A percentile compares a stretch with the other conserved stretches of the same genome.
Conservation (phyloP, 2,329 filamentous ascomycete species). For the Diatrype stigma region DNA sequence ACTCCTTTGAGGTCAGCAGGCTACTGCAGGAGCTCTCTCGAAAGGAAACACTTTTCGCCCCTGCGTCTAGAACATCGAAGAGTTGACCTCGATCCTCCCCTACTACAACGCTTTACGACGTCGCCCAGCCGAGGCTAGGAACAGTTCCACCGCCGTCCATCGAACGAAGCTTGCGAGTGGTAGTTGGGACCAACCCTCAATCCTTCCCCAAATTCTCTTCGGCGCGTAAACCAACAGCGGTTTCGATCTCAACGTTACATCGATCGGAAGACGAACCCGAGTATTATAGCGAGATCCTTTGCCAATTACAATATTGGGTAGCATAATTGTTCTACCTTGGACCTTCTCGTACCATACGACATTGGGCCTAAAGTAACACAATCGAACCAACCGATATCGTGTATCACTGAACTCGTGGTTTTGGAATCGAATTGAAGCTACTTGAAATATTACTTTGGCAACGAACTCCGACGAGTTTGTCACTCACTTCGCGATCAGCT, state of each 20-base stretch:
- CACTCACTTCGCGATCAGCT: too few species aligned
- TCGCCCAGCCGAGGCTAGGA: constrained; percentile 7
- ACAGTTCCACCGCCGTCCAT: constrained; percentile 2
- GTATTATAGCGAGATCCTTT: neutral
- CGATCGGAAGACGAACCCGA: neutral
- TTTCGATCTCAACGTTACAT: neutral
- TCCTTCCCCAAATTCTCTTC: neutral
- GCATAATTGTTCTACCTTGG: neutral
- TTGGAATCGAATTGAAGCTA: neutral
- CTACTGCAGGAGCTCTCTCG: constrained; percentile 65
- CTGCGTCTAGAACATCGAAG: constrained; percentile 24
- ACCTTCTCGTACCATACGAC: neutral
- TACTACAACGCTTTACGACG: constrained; percentile 11
- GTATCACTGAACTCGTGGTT: neutral
- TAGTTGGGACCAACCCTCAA: neutral
- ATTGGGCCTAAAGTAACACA: neutral
- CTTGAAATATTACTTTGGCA: neutral
- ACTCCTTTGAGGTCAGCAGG: constrained; percentile 80
- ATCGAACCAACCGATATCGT: neutral
- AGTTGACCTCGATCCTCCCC: constrained; percentile 18
- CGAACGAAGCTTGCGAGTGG: neutral
- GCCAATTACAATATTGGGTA: neutral
- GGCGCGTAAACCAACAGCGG: neutral
- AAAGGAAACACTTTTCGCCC: constrained; percentile 35
- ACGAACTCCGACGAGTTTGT: neutral